Evolutionary conservation across 2,329 filamentous ascomycete genomes (phyloP).

Genomic region (Dactylellina cionopaga): DNA sequence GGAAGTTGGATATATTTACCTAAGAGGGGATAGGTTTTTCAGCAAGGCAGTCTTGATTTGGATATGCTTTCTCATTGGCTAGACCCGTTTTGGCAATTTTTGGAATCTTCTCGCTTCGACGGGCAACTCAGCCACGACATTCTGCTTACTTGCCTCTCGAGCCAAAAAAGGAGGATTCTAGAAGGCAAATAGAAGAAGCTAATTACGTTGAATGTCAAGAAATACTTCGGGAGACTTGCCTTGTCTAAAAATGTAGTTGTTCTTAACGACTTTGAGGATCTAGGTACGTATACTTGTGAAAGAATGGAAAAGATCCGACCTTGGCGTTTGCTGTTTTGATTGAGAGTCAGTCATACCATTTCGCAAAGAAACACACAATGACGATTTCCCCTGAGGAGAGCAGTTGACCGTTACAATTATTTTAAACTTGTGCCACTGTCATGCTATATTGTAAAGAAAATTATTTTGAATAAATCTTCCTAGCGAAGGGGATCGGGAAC

Average conservation of each 20-base stretch:
- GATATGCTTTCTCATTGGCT: neutral
- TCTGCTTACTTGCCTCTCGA: constrained; percentile 11
- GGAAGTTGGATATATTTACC: constrained; percentile 21
- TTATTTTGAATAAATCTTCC: neutral
- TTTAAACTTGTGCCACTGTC: constrained; percentile 24
- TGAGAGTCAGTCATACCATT: constrained; percentile 14
- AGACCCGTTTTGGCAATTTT: constrained; percentile 26
- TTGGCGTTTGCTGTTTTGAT: neutral
- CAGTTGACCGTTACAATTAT: neutral
- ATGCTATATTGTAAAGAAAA: constrained; percentile 5
- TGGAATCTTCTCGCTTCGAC: constrained; percentile 33
- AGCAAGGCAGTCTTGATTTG: constrained; percentile 6
- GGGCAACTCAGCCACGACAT: constrained; percentile 33
- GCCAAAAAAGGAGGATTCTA: constrained; percentile 11
- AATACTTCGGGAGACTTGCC: neutral
- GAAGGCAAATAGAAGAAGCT: constrained; percentile 10
- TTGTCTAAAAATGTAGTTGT: neutral
- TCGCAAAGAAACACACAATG: neutral
- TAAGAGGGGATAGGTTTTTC: constrained; percentile 11
- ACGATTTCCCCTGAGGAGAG: constrained; percentile 13
- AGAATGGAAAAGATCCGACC: neutral
- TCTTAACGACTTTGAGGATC: neutral
- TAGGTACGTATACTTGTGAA: neutral
- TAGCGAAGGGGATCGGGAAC: constrained; percentile 1
- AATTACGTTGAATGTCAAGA: neutral